Conservation (phyloP, 1,139 yeast species). For the Candida sp. region DNA sequence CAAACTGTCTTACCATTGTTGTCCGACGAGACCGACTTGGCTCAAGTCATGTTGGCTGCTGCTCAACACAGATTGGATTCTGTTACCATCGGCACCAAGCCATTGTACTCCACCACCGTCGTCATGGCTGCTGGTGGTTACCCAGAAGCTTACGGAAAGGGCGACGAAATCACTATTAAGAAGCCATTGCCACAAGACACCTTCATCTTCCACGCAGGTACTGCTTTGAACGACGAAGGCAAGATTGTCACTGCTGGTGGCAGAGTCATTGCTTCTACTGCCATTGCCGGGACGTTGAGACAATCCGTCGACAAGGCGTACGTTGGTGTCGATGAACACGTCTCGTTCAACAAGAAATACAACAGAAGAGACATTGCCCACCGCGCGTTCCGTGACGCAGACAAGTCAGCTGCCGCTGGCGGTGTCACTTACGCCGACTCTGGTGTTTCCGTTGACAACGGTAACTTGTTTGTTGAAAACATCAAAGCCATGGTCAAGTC, state of each 20-base stretch:
- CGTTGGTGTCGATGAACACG: slow-evolving; percentile 71
- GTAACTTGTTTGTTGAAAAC: slow-evolving; percentile 86
- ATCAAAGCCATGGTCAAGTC: slow-evolving; percentile 92
- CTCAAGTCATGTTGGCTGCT: slow-evolving; percentile 91
- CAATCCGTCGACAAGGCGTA: slow-evolving; percentile 90
- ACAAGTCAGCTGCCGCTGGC: slow-evolving; percentile 17
- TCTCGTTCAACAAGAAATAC: slow-evolving; percentile 75
- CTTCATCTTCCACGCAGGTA: slow-evolving; percentile 95
- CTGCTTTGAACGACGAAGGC: slow-evolving; percentile 55
- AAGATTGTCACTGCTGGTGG: slow-evolving; percentile 90
- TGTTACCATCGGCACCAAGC: slow-evolving; percentile 65
- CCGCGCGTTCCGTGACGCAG: slow-evolving; percentile 79
- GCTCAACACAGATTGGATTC: slow-evolving; percentile 96
- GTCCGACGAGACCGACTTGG: slow-evolving; percentile 83
- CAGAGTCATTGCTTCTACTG: slow-evolving; percentile 95
- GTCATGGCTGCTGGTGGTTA: slow-evolving; percentile 98
- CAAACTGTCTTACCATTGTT: slow-evolving; percentile 94
- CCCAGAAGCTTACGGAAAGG: slow-evolving; percentile 86
- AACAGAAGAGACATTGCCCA: slow-evolving; percentile 95
- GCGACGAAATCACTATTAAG: slow-evolving; percentile 75
- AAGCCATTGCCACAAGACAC: slow-evolving; percentile 56
- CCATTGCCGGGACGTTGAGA: slow-evolving; percentile 74
- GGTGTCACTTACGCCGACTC: slow-evolving; percentile 89
- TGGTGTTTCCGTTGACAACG: slow-evolving; percentile 98
- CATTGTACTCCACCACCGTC: slow-evolving; percentile 83